phyloP scores from a whole-genome alignment of 192 early-diverging fungal species.

The Oehlia diaphana region DNA sequence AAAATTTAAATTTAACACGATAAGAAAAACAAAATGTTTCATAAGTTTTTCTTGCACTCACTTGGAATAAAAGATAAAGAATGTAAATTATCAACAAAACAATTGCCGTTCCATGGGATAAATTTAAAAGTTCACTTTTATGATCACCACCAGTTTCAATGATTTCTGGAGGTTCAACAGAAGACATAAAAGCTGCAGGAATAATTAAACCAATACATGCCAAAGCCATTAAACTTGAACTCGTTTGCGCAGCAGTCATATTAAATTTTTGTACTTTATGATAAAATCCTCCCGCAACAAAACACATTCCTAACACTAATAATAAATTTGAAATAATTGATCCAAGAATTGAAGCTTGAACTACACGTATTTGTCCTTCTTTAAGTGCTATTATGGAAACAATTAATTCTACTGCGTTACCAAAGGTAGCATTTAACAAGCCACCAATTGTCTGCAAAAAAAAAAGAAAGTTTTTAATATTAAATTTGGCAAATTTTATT shows the following conservation, averaged over 20 bases:
- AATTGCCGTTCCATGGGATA: slow-evolving; percentile 69
- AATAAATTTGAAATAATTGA: slow-evolving; percentile 89
- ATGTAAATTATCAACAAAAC: slow-evolving; percentile 70
- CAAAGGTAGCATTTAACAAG: slow-evolving; percentile 74
- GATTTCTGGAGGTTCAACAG: too few relatives aligned
- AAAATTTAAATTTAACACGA: too few relatives aligned
- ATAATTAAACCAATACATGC: slow-evolving; percentile 67
- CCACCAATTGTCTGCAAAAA: slow-evolving; percentile 71
- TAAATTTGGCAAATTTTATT: background rate
- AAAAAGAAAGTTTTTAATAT: background rate
- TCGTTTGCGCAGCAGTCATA: slow-evolving; percentile 70
- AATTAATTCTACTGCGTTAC: slow-evolving; percentile 88
- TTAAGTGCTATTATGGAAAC: slow-evolving; percentile 80
- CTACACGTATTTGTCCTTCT: slow-evolving; percentile 75
- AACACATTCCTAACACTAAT: slow-evolving; percentile 82
- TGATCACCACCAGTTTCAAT: too few relatives aligned
- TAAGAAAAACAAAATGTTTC: too few relatives aligned
- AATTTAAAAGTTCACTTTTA: slow-evolving; percentile 46
- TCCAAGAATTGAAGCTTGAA: slow-evolving; percentile 87
- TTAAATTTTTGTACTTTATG: slow-evolving; percentile 73
- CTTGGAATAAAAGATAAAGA: slow-evolving; percentile 64
- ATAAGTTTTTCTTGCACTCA: background rate
- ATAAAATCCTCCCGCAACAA: slow-evolving; percentile 81
- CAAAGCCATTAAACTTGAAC: slow-evolving; percentile 66
- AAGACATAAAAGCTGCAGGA: slow-evolving; percentile 64